phyloP scores from a whole-genome alignment of 352 stramenopile genomes.

The Elongisporangium senticosum region DNA sequence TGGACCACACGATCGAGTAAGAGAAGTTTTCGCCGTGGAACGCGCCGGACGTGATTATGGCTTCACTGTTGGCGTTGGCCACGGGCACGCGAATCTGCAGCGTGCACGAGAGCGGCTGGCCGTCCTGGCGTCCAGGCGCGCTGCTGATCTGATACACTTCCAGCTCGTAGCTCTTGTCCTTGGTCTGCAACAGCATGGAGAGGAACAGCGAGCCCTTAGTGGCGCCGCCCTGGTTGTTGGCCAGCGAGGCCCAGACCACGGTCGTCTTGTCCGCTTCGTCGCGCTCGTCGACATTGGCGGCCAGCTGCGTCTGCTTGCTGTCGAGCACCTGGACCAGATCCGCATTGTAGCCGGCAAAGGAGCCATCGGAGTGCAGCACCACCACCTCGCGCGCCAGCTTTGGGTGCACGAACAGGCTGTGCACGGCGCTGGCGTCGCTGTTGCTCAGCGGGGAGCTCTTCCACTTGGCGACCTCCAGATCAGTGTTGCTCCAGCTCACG shows the following conservation, averaged over 20 bases:
- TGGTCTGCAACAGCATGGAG: conserved; percentile 45
- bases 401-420: conserved; percentile 52
- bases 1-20: conserved; percentile 58
- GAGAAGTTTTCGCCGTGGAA: conserved; percentile 73
- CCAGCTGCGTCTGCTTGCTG: conserved; percentile 18
- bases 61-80: conserved; percentile 3
- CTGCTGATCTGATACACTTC: conserved; percentile 47
- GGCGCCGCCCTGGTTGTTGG: conserved; percentile 48
- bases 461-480: conserved; percentile 67
- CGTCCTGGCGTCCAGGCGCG: conserved; percentile 23
- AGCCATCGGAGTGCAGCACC: conserved; percentile 60
- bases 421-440: conserved; percentile 20
- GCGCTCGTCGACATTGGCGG: conserved; percentile 13
- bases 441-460: conserved; percentile 28
- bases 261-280: conserved; percentile 13
- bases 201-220: conserved; percentile 61
- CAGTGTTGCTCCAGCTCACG: conserved; percentile 51
- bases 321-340: conserved; percentile 38
- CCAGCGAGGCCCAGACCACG: conserved; percentile 49
- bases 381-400: conserved; percentile 56
- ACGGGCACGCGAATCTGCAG: conserved; percentile 31
- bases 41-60: conserved; percentile 31
- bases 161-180: conserved; percentile 37
- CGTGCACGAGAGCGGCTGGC: conserved; percentile 17
- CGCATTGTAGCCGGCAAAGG: conserved; percentile 53